Conservation (phyloP, 163 green algal species). For the Volvox carteri region DNA sequence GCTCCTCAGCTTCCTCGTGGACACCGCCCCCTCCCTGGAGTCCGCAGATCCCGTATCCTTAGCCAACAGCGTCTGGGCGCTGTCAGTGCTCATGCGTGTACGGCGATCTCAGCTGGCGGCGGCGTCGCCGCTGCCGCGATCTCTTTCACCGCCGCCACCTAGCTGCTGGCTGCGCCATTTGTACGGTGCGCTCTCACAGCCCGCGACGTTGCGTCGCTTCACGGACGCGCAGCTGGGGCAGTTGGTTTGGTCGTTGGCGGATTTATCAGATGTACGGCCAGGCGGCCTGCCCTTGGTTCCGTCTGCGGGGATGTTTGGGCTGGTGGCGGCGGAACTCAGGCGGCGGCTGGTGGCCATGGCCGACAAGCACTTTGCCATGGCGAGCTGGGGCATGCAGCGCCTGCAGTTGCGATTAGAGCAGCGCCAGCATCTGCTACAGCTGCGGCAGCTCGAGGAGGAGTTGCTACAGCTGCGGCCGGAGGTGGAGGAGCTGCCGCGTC, state of each 20-base stretch:
- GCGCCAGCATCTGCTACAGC: not conserved
- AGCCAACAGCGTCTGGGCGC: constrained; percentile 24
- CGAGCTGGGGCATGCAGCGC: constrained; percentile 32
- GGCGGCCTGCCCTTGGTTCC: not conserved
- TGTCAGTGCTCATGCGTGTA: not conserved
- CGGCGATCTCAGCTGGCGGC: not conserved
- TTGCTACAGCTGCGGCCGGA: not conserved
- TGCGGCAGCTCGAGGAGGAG: not conserved
- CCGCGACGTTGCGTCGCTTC: not conserved
- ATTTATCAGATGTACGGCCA: not conserved
- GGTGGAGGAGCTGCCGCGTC: not conserved
- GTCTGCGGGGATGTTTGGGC: not conserved
- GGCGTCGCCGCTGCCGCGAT: not conserved
- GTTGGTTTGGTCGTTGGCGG: constrained; percentile 16
- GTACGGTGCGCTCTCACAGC: not conserved
- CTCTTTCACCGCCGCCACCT: not conserved
- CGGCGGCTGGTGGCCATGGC: not conserved
- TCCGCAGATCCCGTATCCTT: not conserved
- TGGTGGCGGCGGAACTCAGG: not conserved
- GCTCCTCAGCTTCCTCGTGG: not conserved
- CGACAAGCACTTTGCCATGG: constrained; percentile 14
- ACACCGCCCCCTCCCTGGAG: not conserved
- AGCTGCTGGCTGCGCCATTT: not conserved
- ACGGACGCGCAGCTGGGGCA: constrained; percentile 17
- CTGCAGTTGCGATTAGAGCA: not conserved